These are phyloP conservation scores for Fragaria nilgerrensis DNA, from an alignment of 306 rosid species.

Conservation along the genomic window DNA sequence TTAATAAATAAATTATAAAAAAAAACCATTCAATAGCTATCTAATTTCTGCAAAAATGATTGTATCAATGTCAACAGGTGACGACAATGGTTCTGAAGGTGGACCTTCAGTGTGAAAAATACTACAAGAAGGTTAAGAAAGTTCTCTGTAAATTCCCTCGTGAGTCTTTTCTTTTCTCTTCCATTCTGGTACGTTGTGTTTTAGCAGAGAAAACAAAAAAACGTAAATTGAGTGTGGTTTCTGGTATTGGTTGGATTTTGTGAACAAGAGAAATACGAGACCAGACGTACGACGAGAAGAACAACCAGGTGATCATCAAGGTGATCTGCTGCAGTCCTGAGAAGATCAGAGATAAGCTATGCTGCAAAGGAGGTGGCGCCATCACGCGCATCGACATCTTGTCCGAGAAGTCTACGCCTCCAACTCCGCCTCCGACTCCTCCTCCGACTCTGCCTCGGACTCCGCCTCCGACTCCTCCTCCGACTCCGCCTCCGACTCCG, in stretches of 20 bases:
- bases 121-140: constrained; percentile 77
- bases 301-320: constrained; percentile 48
- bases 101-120: constrained; percentile 63
- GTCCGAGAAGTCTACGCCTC: background rate
- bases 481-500: too few species aligned
- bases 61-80: constrained; percentile 23
- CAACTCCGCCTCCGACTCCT: background rate
- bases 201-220: background rate
- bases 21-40: background rate
- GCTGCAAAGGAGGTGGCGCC: constrained; percentile 50
- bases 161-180: constrained; percentile 36
- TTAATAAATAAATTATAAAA: too few species aligned
- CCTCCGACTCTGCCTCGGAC: too few species aligned
- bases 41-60: background rate
- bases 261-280: constrained; percentile 81
- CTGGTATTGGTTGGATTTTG: constrained; percentile 25
- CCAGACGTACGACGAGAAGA: constrained; percentile 56
- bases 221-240: constrained; percentile 36
- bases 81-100: constrained; percentile 64
- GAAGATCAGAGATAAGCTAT: constrained; percentile 56
- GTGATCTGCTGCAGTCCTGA: constrained; percentile 80
- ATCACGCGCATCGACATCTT: constrained; percentile 63
- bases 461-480: too few species aligned
- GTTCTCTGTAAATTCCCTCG: constrained; percentile 69
- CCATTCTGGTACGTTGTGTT: background rate